Evolutionary conservation across 2,329 filamentous ascomycete species (phyloP).

Genomic region (Aspergillus ochraceoroseus): DNA sequence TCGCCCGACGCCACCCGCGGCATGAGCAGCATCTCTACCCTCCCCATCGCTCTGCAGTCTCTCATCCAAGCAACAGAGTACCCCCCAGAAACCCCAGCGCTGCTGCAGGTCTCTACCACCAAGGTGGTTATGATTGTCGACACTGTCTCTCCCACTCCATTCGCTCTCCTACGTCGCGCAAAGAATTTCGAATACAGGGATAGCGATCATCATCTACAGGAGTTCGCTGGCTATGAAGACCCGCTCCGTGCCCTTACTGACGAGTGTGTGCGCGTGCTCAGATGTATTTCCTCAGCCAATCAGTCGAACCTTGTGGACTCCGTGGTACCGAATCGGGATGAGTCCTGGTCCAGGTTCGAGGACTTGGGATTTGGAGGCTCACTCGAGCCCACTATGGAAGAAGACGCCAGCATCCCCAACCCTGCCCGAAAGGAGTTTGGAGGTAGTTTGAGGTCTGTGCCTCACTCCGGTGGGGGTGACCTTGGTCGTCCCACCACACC

Average conservation of each 20-base stretch:
- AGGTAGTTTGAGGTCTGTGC: conserved; percentile 58
- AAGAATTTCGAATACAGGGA: conserved; percentile 96
- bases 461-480: conserved; percentile 62
- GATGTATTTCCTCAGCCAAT: conserved; percentile 81
- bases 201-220: conserved; percentile 74
- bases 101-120: conserved; percentile 75
- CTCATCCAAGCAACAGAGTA: conserved; percentile 91
- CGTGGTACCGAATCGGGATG: conserved; percentile 70
- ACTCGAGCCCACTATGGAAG: conserved; percentile 64
- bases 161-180: conserved; percentile 79
- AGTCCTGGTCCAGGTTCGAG: conserved; percentile 94
- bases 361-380: conserved; percentile 83
- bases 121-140: conserved; percentile 97
- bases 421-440: conserved; percentile 37
- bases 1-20: conserved; percentile 68
- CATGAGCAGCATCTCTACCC: conserved; percentile 71
- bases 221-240: conserved; percentile 84
- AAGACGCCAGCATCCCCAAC: conserved; percentile 44
- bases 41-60: conserved; percentile 87
- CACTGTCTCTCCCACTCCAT: conserved; percentile 88
- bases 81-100: conserved; percentile 69
- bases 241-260: conserved; percentile 83
- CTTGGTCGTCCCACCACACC: conserved; percentile 83
- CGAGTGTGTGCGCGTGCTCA: conserved; percentile 85
- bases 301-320: conserved; percentile 70